Base-by-base conservation (phyloP, 345 rosid species). In the Syzygium grande region DNA sequence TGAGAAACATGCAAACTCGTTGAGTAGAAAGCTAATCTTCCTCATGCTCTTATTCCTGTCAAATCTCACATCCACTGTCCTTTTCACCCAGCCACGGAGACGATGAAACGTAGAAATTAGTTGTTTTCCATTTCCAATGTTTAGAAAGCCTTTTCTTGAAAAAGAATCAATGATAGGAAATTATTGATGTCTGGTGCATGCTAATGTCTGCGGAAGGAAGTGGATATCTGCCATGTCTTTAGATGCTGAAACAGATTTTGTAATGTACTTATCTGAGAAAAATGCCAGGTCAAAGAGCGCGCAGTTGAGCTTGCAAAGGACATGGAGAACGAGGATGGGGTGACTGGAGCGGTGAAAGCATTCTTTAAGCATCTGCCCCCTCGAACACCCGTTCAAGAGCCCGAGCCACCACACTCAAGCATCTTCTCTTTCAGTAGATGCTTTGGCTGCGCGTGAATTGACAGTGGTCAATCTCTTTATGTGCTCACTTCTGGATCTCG, bases 271-370 rank as follows among this genome's bases (percentile, higher is more conserved):
- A 84, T 56, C 22, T 30, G 51, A 34, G 79, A 87, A 21, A 51
- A n/a, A 79, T 88, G 63, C 3, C 93, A 98, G 99, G 99, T 98
- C 90, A 98, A 97, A 89, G 92, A 93, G 86, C 91, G 88, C 10
- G 98, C 98, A 11, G 93, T 94, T 86, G 96, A 96, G 85, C 96
- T 97, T 79, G 98, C 99, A n/a, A 92, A 95, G 87, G 96, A 96
- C 46, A 97, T 97, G 98, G 94, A 95, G 93, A 92, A 94, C 49
- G 99, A 98, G 91, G 99, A 98, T 85, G 99, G 99, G 85, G 98
- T 96, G 84, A 87, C 93, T n/a, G 99, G 98, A 91, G 99, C 99
- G 19, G 99, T 98, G 68, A 95, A 92, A 86, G 98, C 99, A 29
- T 98, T 98, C 91, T 92, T 98, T 41, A 97, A 95, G 95, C 99